Evolutionary conservation across 306 rosid species (phyloP).

Genomic region (Glycyrrhiza uralensis): DNA sequence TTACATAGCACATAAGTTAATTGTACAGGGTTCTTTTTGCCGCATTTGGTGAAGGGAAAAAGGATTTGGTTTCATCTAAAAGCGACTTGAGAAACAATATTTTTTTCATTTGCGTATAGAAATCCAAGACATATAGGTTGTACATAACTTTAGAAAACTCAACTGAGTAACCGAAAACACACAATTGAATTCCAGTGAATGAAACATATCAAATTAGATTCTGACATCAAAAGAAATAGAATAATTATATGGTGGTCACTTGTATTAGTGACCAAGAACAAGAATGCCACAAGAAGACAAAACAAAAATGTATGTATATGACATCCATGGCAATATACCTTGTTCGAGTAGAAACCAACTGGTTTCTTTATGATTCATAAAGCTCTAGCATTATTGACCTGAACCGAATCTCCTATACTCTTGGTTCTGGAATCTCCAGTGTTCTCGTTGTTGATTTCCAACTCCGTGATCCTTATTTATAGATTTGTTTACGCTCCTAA

Average conservation of each 20-base stretch:
- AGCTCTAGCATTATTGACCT: slow-evolving; percentile 1
- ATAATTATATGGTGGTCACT: not conserved
- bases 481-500: not conserved
- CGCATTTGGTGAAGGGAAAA: too few species aligned
- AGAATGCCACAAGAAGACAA: not conserved
- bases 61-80: too few species aligned
- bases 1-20: too few species aligned
- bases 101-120: not conserved
- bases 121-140: not conserved
- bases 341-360: not conserved
- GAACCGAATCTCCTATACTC: not conserved
- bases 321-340: not conserved
- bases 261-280: not conserved
- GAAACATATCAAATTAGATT: not conserved
- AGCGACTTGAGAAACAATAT: too few species aligned
- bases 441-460: not conserved
- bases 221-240: not conserved
- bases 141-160: not conserved
- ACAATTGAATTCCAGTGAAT: not conserved
- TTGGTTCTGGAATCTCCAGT: slow-evolving; percentile 13
- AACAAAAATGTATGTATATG: not conserved
- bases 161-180: not conserved
- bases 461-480: not conserved
- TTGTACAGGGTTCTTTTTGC: too few species aligned
- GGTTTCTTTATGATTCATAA: slow-evolving; percentile 11